Conservation (phyloP, 805 yeast species). For the Henningerozyma blattae region DNA sequence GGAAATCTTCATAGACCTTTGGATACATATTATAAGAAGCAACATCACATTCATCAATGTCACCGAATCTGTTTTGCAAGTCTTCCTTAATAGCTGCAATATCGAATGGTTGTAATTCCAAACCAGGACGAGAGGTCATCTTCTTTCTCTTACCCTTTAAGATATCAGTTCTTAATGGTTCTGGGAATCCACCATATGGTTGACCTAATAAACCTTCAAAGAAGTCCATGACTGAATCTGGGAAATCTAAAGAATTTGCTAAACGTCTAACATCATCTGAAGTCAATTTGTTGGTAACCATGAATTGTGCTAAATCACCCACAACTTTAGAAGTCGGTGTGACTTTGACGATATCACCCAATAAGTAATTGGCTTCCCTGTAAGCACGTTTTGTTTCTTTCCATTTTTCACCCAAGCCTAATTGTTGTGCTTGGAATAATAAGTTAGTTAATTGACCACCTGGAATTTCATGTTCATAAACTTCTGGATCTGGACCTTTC, state of each 20-base stretch:
- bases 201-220: slow-evolving; percentile 99
- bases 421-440: slow-evolving; percentile 98
- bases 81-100: slow-evolving; percentile 61
- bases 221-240: slow-evolving; percentile 95
- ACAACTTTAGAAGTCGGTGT: slow-evolving; percentile 99
- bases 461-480: slow-evolving; percentile 95
- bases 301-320: slow-evolving; percentile 98
- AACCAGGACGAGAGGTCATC: slow-evolving; percentile 84
- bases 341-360: slow-evolving; percentile 96
- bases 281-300: slow-evolving; percentile 89
- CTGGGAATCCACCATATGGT: slow-evolving; percentile 99
- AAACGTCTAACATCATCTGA: slow-evolving; percentile 77
- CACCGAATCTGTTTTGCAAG: slow-evolving; percentile 64
- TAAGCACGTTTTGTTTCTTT: slow-evolving; percentile 89
- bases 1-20: slow-evolving; percentile 85
- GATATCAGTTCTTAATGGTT: slow-evolving; percentile 88
- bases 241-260: slow-evolving; percentile 92
- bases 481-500: slow-evolving; percentile 99
- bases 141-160: slow-evolving; percentile 88
- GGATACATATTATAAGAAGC: slow-evolving; percentile 98
- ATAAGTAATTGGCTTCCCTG: slow-evolving; percentile 75
- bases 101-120: slow-evolving; percentile 76
- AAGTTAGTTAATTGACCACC: slow-evolving; percentile 99
- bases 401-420: slow-evolving; percentile 97
- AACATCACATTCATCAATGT: slow-evolving; percentile 73